A percentile compares a stretch with the other conserved stretches of the same genome.
Conservation (phyloP, 768 basidiomycete genomes). For the Dendrothele bispora region DNA sequence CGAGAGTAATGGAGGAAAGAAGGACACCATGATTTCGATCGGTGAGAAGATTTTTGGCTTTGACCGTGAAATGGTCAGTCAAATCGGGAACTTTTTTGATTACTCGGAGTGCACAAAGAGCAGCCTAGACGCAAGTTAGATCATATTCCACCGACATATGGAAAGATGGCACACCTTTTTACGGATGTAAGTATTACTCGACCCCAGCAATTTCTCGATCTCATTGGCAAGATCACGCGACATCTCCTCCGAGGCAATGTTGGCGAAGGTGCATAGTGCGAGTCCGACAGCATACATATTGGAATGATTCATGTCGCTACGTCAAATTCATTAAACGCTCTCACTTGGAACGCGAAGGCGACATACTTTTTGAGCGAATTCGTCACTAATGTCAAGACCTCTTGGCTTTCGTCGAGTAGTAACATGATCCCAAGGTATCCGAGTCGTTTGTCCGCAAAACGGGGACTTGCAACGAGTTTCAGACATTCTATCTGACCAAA, state of each 20-base stretch:
- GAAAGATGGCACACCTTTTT: conserved; percentile 73
- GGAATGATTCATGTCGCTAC: conserved; percentile 97
- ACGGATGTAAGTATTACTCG: conserved; percentile 97
- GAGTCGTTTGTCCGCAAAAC: conserved; percentile 94
- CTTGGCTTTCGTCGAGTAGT: conserved; percentile 94
- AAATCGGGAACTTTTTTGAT: conserved; percentile 97
- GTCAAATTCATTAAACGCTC: neutral
- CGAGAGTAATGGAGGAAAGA: conserved; percentile 90
- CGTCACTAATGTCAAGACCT: conserved; percentile 94
- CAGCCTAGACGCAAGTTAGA: conserved; percentile 76
- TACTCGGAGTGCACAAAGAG: conserved; percentile 91
- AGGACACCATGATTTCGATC: conserved; percentile 98
- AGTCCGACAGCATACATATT: conserved; percentile 99
- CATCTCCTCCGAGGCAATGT: conserved; percentile 99
- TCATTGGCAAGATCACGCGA: conserved; percentile 97
- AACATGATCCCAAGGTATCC: conserved; percentile 99
- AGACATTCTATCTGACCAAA: conserved; percentile 99
- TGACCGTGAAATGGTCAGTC: conserved; percentile 85
- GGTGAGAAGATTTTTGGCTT: conserved; percentile 87
- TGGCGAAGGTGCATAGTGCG: conserved; percentile 96
- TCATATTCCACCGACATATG: too few relatives aligned
- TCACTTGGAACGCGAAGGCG: neutral
- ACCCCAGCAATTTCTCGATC: conserved; percentile 95
- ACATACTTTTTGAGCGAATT: conserved; percentile 97
- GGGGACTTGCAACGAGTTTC: conserved; percentile 90